Evolutionary conservation across 2,329 filamentous ascomycete species (phyloP).

Genomic region (Trichophyton benhamiae): DNA sequence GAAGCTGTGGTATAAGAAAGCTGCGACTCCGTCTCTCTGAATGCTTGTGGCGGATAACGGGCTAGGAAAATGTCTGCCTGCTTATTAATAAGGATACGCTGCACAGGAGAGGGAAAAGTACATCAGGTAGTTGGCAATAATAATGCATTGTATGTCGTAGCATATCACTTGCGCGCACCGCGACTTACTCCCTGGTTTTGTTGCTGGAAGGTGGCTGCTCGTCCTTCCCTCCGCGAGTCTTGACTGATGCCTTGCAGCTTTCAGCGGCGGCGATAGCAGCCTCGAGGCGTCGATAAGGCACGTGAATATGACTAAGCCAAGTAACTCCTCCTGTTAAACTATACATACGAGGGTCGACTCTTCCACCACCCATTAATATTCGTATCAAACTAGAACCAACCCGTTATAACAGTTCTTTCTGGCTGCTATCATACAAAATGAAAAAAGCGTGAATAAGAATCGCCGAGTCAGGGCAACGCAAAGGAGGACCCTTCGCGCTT

Average conservation of each 20-base stretch:
- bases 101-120: background rate
- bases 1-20: background rate
- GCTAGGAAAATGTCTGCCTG: conserved; percentile 1
- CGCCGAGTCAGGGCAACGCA: background rate
- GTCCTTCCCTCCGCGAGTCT: background rate
- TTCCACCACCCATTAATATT: background rate
- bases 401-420: background rate
- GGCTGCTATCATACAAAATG: background rate
- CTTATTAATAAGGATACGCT: conserved; percentile 2
- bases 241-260: background rate
- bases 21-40: background rate
- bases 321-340: no score
- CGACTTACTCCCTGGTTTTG: background rate
- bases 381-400: background rate
- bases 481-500: background rate
- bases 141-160: background rate
- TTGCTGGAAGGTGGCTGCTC: background rate
- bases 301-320: background rate
- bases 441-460: background rate
- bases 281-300: background rate
- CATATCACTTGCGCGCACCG: background rate
- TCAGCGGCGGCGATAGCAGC: background rate
- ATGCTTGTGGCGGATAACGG: background rate
- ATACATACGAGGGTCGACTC: no score
- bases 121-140: background rate